Base-by-base conservation (phyloP, 257 asterid species). In the Nyctanthes arbortristis region DNA sequence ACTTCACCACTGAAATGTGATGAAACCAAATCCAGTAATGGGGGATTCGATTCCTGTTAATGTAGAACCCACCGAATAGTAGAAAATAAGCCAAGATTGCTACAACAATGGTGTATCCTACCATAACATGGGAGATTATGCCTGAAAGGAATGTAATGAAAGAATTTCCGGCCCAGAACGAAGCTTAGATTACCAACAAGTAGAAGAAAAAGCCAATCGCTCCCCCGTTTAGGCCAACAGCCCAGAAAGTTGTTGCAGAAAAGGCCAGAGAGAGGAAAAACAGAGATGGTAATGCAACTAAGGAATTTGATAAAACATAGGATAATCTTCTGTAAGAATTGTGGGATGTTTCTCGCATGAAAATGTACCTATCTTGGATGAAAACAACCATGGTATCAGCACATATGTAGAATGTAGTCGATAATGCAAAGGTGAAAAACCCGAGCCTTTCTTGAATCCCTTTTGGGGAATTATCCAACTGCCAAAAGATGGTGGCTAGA, bases 11-110 rank as follows among this genome's bases (percentile, higher is more conserved):
- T 0, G 96, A 91, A 0, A 91, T 4, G 74, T 89, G 89, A 31
- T 91, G 97, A 63, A 91, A 91, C 97, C 97, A 91, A 4, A 91
- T 91, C 97, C 96, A 91, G 66, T 91, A 89, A 1, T 79, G 55
- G 0, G 97, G 97, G 55, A 91, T 91, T 0, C 97, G 73, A 24
- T 91, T 92, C 0, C 96, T 79, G 60, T 62, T 89, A 68, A 91
- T 89, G 84, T 88, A 91, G 82, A 91, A 91, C 0, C 97, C 97
- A 9, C 89, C 80, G 88, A 91, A 88, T 0, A 88, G 88, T 1
- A 91, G 72, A 68, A 87, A 91, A 20, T 91, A 88, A 1, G 97
- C 92, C 2, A 91, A 66, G 0, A 87, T 82, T 0, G 96, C 96
- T 0, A 91, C 92, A 0, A 87, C 91, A 1, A 91, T 85, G 0